Evolutionary conservation across 306 rosid species (phyloP).

Genomic region (Betula pendula): DNA sequence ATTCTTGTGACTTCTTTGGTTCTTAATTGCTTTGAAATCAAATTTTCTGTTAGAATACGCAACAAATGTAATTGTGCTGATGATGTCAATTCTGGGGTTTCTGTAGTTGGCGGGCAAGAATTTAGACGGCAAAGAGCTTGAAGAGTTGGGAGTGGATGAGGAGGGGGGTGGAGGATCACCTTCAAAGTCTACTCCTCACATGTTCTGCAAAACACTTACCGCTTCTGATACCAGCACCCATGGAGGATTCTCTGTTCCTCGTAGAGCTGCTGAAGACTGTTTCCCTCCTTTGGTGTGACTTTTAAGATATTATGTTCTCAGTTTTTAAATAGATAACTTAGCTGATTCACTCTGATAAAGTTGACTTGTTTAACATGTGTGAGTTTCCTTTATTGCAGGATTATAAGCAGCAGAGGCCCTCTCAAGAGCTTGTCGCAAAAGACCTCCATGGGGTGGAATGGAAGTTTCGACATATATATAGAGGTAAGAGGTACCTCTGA

Average conservation of each 20-base stretch:
- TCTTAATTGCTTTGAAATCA: slow-evolving; percentile 23
- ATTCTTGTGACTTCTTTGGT: slow-evolving; percentile 15
- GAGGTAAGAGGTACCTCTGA: slow-evolving; percentile 86
- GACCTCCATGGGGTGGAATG: slow-evolving; percentile 93
- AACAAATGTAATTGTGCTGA: slow-evolving; percentile 4
- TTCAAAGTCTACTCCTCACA: slow-evolving; percentile 86
- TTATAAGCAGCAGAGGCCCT: slow-evolving; percentile 91
- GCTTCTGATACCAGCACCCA: slow-evolving; percentile 98
- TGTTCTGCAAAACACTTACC: slow-evolving; percentile 97
- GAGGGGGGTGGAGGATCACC: slow-evolving; percentile 70
- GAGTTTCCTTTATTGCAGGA: slow-evolving; percentile 51
- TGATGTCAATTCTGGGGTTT: slow-evolving; percentile 30
- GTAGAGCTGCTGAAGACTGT: slow-evolving; percentile 98
- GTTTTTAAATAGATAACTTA: neutral
- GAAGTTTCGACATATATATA: slow-evolving; percentile 87
- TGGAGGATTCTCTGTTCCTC: slow-evolving; percentile 97
- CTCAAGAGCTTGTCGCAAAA: slow-evolving; percentile 94
- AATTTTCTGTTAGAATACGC: slow-evolving; percentile 24
- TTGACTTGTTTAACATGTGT: slow-evolving; percentile 18
- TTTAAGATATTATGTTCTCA: slow-evolving; percentile 18
- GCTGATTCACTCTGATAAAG: neutral
- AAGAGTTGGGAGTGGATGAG: slow-evolving; percentile 62
- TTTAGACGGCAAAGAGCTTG: slow-evolving; percentile 60
- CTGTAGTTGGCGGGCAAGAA: slow-evolving; percentile 58
- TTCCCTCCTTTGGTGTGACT: slow-evolving; percentile 83